Evolutionary conservation across 116 monocot genomes (phyloP), one percentile per base, ranked within the genome.

Genomic region (Posidonia oceanica): DNA sequence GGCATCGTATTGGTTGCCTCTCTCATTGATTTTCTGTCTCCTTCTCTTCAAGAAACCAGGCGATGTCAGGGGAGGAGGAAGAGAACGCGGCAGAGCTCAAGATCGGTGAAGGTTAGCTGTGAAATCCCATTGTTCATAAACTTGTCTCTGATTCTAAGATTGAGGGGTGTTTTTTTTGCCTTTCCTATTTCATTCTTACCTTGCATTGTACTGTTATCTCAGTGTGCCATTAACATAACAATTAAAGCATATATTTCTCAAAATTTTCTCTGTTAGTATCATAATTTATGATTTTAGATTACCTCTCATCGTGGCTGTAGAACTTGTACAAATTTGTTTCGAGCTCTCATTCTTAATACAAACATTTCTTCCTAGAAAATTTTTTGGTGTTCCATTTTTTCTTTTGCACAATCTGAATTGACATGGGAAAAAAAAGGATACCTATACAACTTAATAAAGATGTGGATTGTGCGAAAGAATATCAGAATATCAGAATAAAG

Each of bases 51-150:
- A 48, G 48, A 48, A 48, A 48, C 11, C 2, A 7, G 0, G 11
- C 21, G 39, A 68, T 68, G 68, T 68, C 68, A 10, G 68, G 68
- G 21, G 68, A 68, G 48, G 87, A 87, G 61, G 87, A 87, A 64
- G 87, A 87, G 74, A 87, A 87, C 59, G 87, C 87, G 4, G 80
- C 87, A 0, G 87, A 87, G 76, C 87, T 87, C 38, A 87, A 87
- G 75, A 87, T 87, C 59, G 83, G 78, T 16, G 80, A 87, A 54
- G 87, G 87, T 86, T 14, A 4, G 23, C 14, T 8, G 5, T 17
- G 20, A 29, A 29, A 29, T 29, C 29, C 29, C 29, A 29, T 29
- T 29, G 29, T 29, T 29, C 29, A 29, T 29, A 29, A 29, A 29
- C 29, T 29, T 0, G 29, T 29, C 29, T 29, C 29, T 29, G 29